Conservation (phyloP, 805 yeast species). For the Schwanniomyces polymorphus region DNA sequence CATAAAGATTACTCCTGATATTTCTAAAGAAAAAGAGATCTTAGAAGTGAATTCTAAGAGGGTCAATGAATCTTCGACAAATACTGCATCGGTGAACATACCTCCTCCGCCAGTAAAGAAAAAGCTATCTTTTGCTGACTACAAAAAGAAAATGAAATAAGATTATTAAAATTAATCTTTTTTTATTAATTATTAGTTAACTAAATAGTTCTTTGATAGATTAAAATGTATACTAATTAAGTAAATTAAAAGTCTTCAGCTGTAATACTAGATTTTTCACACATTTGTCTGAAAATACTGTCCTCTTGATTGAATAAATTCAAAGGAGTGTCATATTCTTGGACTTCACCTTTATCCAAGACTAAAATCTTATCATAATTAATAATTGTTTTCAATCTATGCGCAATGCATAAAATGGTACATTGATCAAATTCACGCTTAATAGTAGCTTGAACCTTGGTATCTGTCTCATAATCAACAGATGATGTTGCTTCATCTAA, state of each 20-base stretch:
- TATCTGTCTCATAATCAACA: conserved; percentile 86
- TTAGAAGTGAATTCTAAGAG: neutral
- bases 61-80: conserved; percentile 1
- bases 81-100: conserved; percentile 8
- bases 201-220: neutral
- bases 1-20: neutral
- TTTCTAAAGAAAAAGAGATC: conserved; percentile 1
- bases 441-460: conserved; percentile 73
- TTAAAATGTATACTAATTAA: neutral
- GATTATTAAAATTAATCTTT: neutral
- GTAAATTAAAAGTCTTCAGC: conserved; percentile 39
- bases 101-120: conserved; percentile 26
- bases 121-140: conserved; percentile 75
- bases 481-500: conserved; percentile 83
- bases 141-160: conserved; percentile 56
- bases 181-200: neutral
- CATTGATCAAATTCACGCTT: conserved; percentile 66
- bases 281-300: conserved; percentile 69
- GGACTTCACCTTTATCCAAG: conserved; percentile 75
- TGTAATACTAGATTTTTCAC: conserved; percentile 49
- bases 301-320: conserved; percentile 52
- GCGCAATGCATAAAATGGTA: conserved; percentile 87
- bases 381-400: conserved; percentile 72
- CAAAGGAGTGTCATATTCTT: conserved; percentile 76
- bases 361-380: conserved; percentile 78